Evolutionary conservation across 2,329 filamentous ascomycete species (phyloP).

Genomic region (Aureobasidium sp.): DNA sequence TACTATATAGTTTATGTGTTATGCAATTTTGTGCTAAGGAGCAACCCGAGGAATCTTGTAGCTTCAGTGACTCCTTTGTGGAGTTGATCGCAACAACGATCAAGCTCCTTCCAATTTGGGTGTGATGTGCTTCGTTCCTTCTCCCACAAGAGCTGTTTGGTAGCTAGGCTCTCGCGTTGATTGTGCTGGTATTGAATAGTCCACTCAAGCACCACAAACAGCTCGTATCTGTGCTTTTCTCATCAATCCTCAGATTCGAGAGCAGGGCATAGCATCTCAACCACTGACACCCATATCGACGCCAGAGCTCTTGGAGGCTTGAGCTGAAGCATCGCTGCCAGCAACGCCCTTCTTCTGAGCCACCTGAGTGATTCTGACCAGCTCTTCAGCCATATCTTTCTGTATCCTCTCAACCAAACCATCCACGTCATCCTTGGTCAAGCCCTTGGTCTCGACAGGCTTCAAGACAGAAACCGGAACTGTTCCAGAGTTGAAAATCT

Average conservation of each 20-base stretch:
- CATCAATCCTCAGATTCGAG: background rate
- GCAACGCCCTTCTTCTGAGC: slow-evolving; percentile 16
- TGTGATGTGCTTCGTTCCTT: background rate
- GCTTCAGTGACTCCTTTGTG: background rate
- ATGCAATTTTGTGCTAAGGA: background rate
- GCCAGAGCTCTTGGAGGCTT: background rate
- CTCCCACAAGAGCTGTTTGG: background rate
- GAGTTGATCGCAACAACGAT: background rate
- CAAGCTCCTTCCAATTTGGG: background rate
- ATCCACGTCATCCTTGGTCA: slow-evolving; percentile 71
- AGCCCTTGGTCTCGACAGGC: slow-evolving; percentile 66
- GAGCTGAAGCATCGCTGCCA: background rate
- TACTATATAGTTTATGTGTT: background rate
- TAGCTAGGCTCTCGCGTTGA: background rate
- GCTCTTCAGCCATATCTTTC: slow-evolving; percentile 63
- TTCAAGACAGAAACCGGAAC: slow-evolving; percentile 66
- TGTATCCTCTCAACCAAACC: slow-evolving; percentile 58
- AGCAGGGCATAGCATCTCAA: background rate
- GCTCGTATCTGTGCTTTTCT: background rate
- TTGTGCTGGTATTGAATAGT: background rate
- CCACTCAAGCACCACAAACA: background rate
- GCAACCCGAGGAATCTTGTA: background rate
- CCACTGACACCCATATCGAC: background rate
- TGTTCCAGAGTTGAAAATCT: slow-evolving; percentile 32
- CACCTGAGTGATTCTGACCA: slow-evolving; percentile 33